phyloP scores from a whole-genome alignment of 257 asterid genomes.

The Osmanthus fragrans region DNA sequence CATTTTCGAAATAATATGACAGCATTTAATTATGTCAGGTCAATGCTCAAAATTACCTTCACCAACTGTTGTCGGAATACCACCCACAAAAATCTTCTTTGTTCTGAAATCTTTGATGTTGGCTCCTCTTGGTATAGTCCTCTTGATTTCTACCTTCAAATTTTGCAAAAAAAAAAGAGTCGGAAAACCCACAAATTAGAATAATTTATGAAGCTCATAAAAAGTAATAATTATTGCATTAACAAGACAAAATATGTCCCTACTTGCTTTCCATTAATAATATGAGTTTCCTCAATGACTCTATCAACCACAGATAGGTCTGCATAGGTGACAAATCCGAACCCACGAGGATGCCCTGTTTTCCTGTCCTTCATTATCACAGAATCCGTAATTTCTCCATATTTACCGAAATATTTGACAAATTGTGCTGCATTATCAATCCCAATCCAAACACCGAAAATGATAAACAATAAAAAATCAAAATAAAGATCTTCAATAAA shows the following conservation, averaged over 20 bases:
- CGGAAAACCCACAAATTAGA: neutral
- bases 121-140: constrained; percentile 62
- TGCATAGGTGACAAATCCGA: constrained; percentile 59
- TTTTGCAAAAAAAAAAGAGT: constrained; percentile 1
- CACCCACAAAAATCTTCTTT: constrained; percentile 63
- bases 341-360: constrained; percentile 57
- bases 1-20: neutral
- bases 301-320: constrained; percentile 52
- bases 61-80: constrained; percentile 49
- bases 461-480: neutral
- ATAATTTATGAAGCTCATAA: neutral
- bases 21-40: neutral
- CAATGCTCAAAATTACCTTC: constrained; percentile 40
- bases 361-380: constrained; percentile 62
- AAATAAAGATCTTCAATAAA: neutral
- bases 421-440: constrained; percentile 24
- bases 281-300: constrained; percentile 53
- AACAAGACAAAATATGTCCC: constrained; percentile 4
- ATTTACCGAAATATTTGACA: constrained; percentile 56
- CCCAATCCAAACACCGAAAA: neutral
- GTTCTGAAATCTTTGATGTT: constrained; percentile 51
- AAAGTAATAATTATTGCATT: neutral
- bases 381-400: constrained; percentile 62
- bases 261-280: constrained; percentile 59
- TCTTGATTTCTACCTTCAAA: constrained; percentile 60